Evolutionary conservation across 2,329 filamentous ascomycete species (phyloP), one percentile per base, ranked within the genome.

Genomic region (Aschersonia sp.): DNA sequence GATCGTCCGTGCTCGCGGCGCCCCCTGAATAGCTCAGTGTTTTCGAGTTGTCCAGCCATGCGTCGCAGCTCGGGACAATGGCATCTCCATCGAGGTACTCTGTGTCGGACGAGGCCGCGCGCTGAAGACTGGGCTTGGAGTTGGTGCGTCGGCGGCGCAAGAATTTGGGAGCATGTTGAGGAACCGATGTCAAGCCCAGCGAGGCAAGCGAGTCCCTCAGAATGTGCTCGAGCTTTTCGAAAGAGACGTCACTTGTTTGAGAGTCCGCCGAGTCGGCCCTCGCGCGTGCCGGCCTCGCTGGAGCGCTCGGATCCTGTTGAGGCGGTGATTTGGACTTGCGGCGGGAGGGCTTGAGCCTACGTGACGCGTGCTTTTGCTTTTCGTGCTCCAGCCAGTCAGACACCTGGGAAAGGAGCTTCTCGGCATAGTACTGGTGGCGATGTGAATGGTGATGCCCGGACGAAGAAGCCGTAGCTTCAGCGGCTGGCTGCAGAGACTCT

Each of bases 41-140:
- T 65, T 90, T 92, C 5, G 86, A 84, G 59, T 95, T 95, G 65
- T 97, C 90, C 22, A 97, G 72, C 43, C 82, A 71, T 6, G 79
- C 87, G 62, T 95, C 87, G 54, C 89, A 94, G 53, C 77, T 79
- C 1, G 90, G 90, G 1, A 94, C 87, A n/a, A 85, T 65, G 14
- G 79, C 72, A 52, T 95, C 87, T n/a, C 79, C 79, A 52, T 95
- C 89, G 12, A 78, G 68, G 54, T 83, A 85, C 49, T 97, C 90
- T 0, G 88, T 94, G 55, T 95, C 90, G 0, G 87, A 92, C 4
- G 84, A 87, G 5, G 72, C 73, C 1, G 69, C 66, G 11, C 68
- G 71, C 55, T 61, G 70, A 56, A 67, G 66, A 22, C 62, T 65
- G 12, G 58, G 43, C 52, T 65, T 50, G 44, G 62, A 64, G 5